phyloP scores from a whole-genome alignment of 495 filamentous ascomycete species.

The Echria macrotheca region DNA sequence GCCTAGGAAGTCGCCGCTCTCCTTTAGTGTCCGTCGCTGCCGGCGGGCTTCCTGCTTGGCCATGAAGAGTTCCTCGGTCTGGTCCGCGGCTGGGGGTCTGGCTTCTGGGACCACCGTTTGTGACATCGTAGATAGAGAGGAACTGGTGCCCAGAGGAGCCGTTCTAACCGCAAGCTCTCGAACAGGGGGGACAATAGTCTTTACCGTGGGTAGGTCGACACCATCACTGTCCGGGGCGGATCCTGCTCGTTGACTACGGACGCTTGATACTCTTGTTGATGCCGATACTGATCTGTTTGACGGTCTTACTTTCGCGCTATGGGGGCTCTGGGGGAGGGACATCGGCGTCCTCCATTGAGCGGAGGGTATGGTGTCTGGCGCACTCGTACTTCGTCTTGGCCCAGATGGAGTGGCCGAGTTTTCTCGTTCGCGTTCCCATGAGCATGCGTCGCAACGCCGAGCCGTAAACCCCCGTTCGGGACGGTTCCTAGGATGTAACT shows the following conservation, averaged over 20 bases:
- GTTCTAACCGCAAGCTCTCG: too few relatives aligned
- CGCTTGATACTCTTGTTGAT: neutral
- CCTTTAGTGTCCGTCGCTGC: conserved; percentile 34
- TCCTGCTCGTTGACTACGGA: neutral
- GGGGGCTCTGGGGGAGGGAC: conserved; percentile 16
- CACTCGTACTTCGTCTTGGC: too few relatives aligned
- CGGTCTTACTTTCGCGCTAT: too few relatives aligned
- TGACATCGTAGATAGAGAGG: too few relatives aligned
- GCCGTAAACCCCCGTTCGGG: conserved; percentile 40
- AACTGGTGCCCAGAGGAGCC: too few relatives aligned
- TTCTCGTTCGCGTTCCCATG: too few relatives aligned
- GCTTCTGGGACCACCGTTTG: too few relatives aligned
- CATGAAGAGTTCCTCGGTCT: conserved; percentile 21
- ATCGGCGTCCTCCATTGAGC: conserved; percentile 18
- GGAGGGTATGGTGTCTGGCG: conserved; percentile 17
- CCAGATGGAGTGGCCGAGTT: too few relatives aligned
- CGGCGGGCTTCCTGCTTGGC: conserved; percentile 34
- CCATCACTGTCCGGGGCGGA: neutral
- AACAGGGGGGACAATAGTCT: too few relatives aligned
- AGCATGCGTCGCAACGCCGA: neutral
- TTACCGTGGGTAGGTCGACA: too few relatives aligned
- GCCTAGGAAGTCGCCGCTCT: conserved; percentile 49
- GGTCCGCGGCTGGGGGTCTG: conserved; percentile 7
- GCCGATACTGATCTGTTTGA: too few relatives aligned
- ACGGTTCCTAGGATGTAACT: conserved; percentile 33